Evolutionary conservation across 2,329 filamentous ascomycete species (phyloP), one percentile per base, ranked within the genome.

Genomic region (Trichoderma koningii): DNA sequence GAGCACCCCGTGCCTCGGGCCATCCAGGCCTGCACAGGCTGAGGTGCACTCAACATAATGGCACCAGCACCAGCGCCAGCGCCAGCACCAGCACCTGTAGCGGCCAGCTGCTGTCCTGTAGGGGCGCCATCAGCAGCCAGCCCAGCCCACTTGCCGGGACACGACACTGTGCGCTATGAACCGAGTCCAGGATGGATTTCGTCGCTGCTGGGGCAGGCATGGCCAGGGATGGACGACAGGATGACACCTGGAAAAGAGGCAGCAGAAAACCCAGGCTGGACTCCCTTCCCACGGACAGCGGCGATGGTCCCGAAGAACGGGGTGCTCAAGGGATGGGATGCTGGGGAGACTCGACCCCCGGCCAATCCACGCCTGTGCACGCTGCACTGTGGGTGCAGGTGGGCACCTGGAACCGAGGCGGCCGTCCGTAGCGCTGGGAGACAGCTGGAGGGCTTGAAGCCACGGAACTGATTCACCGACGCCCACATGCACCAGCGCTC

Each of bases 251-350:
- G 42, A 12, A 34, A 10, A 34, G 30, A 34, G 30, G 30, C 34
- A 38, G 34, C 34, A 38, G 34, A 4, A 14, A 38, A 14, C 34
- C 34, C 34, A 34, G 50, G 63, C 34, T 52, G 50, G 63, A 7
- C 23, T 21, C 55, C 56, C 28, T 51, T 48, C 45, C 59, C 23
- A 47, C 26, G 50, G 56, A 47, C 44, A 7, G 61, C 52, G 61
- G 61, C 57, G 62, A 19, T 15, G 57, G 51, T 66, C 50, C 64
- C 64, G 64, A 63, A 42, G 63, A 57, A 62, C 63, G 64, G 64
- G 64, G 63, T 51, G 34, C 63, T 38, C 51, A 51, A 28, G 53
- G 38, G 57, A 61, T 57, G 55, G 6, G 5, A 14, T 38, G 34
- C 34, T 38, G 34, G 12, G 34, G 12, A 12, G 9, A 38, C 34